These are phyloP conservation scores for Botryotinia calthae DNA, from an alignment of 2,329 filamentous ascomycete species.

Conservation along the genomic window DNA sequence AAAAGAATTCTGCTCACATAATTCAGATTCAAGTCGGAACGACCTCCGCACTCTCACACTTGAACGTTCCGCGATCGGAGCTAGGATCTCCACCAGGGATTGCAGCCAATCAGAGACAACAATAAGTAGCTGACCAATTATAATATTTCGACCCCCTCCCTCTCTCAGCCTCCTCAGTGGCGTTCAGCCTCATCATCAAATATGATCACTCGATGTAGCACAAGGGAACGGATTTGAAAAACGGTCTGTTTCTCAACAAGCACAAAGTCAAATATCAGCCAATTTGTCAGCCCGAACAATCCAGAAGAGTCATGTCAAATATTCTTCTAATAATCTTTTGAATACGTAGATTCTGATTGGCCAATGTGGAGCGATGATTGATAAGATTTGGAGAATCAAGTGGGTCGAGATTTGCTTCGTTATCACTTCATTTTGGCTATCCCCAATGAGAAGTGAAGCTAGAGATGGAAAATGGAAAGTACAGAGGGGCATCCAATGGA, in stretches of 20 bases:
- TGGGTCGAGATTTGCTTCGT: conserved; percentile 1
- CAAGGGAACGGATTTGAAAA: background rate
- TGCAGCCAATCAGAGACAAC: background rate
- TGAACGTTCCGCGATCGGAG: background rate
- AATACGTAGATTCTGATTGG: background rate
- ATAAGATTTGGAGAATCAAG: conserved; percentile 6
- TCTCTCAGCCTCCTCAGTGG: background rate
- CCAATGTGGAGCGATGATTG: background rate
- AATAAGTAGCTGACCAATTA: background rate
- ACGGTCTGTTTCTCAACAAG: background rate
- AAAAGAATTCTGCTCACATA: background rate
- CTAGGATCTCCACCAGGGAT: background rate
- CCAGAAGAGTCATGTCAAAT: conserved; percentile 9
- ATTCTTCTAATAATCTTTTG: background rate
- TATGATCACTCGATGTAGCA: background rate
- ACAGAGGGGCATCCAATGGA: background rate
- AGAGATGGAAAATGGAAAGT: background rate
- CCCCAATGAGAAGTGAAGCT: background rate
- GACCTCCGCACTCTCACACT: background rate
- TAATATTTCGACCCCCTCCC: background rate
- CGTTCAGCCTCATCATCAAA: background rate
- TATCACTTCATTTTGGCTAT: background rate
- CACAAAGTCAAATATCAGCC: background rate
- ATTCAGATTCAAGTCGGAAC: background rate
- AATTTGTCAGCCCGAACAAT: conserved; percentile 12